Evolutionary conservation across 192 early-diverging fungal genomes (phyloP), one percentile per base, ranked within the genome.

Genomic region (Podila minutissima): DNA sequence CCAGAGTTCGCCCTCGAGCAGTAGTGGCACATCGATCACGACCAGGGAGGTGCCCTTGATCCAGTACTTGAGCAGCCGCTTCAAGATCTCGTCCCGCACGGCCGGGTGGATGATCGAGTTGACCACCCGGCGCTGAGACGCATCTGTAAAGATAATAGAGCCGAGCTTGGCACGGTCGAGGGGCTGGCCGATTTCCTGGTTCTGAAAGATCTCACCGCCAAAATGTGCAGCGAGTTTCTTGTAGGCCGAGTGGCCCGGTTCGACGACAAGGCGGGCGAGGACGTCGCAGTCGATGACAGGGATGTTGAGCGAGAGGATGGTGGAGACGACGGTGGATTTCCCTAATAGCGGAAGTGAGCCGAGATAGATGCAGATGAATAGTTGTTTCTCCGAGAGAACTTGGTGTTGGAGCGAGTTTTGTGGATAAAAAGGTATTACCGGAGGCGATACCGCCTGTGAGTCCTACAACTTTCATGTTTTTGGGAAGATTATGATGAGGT

Each of bases 401-500:
- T 46, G 41, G 4, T 55, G 53, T 26, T 17, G 41, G 15, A 50
- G 65, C 5, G 26, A 22, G 13, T n/a, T 33, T 48, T 69, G 53
- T 50, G 3, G 26, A 57, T 41, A 35, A 33, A 20, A 12, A 37
- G 51, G 58, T 22, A 35, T 2, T 86, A 82, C 93, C 94, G 13
- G 93, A 91, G 32, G 96, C 94, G 60, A 99, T 99, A 32, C 97
- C 96, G 64, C 98, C 98, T 11, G 98, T 99, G 49, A 99, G 87
- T 13, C 97, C 97, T 46, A 98, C 82, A 28, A 99, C 82, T 61
- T 93, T 91, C 97, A 99, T 98, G 62, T 51, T 62, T 66, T 29
- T 57, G 33, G 41, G 41, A 2, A 8, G 46, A 51, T 58, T 53
- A 37, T 11, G 8, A n/a, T 19, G 31, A 55, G 28, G 41, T 37